These are phyloP conservation scores for Stagonosporopsis vannaccii DNA, from an alignment of 2,329 filamentous ascomycete genomes.

Conservation along the genomic window DNA sequence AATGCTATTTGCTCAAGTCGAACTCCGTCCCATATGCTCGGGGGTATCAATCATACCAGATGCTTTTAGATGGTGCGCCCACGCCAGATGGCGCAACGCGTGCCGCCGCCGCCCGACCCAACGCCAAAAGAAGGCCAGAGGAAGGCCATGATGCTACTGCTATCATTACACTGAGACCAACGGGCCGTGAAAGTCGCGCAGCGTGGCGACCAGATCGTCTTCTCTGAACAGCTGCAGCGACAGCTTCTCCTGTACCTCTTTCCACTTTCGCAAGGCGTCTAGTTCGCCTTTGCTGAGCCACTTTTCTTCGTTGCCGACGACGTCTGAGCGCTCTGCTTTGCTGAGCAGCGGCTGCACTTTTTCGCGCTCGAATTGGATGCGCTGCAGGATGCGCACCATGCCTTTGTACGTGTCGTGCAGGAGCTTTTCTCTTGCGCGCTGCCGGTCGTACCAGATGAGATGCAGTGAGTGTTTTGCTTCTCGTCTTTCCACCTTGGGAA, in stretches of 20 bases:
- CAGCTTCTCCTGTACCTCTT: constrained; percentile 71
- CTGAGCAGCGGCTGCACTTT: constrained; percentile 76
- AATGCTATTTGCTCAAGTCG: constrained; percentile 6
- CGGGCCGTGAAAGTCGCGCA: constrained; percentile 68
- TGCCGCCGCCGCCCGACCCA: neutral
- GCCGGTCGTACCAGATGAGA: constrained; percentile 87
- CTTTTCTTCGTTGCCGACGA: constrained; percentile 82
- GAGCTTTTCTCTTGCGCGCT: constrained; percentile 72
- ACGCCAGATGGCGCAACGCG: neutral
- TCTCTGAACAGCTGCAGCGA: constrained; percentile 79
- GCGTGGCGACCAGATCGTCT: constrained; percentile 83
- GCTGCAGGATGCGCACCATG: constrained; percentile 85
- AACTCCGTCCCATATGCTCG: constrained; percentile 21
- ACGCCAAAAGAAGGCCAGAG: constrained; percentile 10
- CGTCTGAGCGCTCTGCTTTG: constrained; percentile 84
- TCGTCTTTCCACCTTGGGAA: constrained; percentile 85
- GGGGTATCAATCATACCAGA: constrained; percentile 20
- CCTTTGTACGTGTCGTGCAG: constrained; percentile 86
- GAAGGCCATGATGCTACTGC: too few species aligned
- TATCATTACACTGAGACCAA: constrained; percentile 32
- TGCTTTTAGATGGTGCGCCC: constrained; percentile 8
- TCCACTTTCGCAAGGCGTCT: constrained; percentile 70
- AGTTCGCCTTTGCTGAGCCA: constrained; percentile 79
- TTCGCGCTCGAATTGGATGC: constrained; percentile 76
- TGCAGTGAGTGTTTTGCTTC: constrained; percentile 85